Evolutionary conservation across 176 grass and related monocot species (phyloP), one percentile per base, ranked within the genome.

Genomic region (Zea luxurians): DNA sequence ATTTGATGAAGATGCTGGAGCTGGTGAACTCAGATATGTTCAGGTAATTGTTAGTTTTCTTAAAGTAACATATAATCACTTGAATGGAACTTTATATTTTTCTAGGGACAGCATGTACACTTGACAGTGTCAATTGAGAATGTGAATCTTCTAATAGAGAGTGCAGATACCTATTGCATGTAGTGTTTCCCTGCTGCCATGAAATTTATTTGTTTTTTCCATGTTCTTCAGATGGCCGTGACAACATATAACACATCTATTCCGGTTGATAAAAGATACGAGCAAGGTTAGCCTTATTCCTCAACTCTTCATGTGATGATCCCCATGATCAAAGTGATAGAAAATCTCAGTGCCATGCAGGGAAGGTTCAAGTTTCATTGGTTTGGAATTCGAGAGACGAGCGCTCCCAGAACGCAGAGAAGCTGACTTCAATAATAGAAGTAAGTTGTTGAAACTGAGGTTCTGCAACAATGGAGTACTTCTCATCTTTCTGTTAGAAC

Each of bases 361-460:
- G 91, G 80, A 92, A 83, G 92, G 95, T 98, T 58, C 95, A 94
- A 76, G 66, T 98, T 84, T 92, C 95, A 35, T 84, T 98, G 49
- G 89, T 98, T 88, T 98, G 95, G 91, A 94, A 98, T 53, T 90
- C 91, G 80, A 93, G 89, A 85, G 89, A 98, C 17, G 95, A 92
- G 68, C 85, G 81, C 48, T 88, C 91, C 5, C 62, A 85, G 71
- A 89, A 86, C 76, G 76, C 88, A 37, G 80, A 86, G 80, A 94
- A 92, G 65, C 73, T 94, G 82, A 80, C 55, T 75, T 83, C 87
- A 64, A 92, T 98, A 78, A 86, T 86, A 55, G 86, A 92, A 81
- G 95, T 98, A 90, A 85, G 95, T 64, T 78, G 12, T 67, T 57
- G 71, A 76, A 82, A 64, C 48, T 43, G 46, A 64, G 12, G 34